A percentile compares a stretch with the other conserved stretches of the same genome.
These are phyloP conservation scores for Dichotomopilus funicola DNA, from an alignment of 2,329 filamentous ascomycete species.

Conservation along the genomic window DNA sequence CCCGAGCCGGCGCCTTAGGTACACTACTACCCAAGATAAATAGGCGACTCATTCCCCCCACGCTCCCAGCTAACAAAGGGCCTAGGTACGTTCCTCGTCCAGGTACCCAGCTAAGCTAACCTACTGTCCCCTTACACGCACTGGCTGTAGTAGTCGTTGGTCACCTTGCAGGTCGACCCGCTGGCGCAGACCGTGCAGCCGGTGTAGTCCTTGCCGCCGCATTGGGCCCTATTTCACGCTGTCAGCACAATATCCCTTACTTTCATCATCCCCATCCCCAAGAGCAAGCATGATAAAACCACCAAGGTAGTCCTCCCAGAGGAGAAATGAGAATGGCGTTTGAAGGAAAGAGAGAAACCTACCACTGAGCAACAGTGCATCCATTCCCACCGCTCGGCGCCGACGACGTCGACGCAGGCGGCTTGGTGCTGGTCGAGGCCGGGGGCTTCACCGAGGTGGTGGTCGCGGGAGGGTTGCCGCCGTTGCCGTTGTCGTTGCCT, in stretches of 20 bases:
- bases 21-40: no score
- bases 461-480: background rate
- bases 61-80: background rate
- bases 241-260: no score
- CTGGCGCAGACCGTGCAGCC: constrained; percentile 33
- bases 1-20: no score
- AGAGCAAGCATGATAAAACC: no score
- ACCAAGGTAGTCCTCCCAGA: no score
- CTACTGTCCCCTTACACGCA: constrained; percentile 28
- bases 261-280: no score
- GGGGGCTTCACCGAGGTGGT: constrained; percentile 8
- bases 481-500: constrained; percentile 8
- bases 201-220: constrained; percentile 32
- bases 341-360: background rate
- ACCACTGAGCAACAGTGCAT: constrained; percentile 26
- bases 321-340: no score
- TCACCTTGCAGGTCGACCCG: constrained; percentile 32
- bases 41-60: no score
- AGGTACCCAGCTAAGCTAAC: no score
- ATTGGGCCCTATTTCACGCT: constrained; percentile 28
- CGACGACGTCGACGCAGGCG: background rate
- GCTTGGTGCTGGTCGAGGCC: background rate
- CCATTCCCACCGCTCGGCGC: background rate
- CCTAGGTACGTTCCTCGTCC: no score
- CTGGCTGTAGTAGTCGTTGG: constrained; percentile 38